These are phyloP conservation scores for Cercospora berteroae DNA, from an alignment of 2,329 filamentous ascomycete genomes.

Conservation along the genomic window DNA sequence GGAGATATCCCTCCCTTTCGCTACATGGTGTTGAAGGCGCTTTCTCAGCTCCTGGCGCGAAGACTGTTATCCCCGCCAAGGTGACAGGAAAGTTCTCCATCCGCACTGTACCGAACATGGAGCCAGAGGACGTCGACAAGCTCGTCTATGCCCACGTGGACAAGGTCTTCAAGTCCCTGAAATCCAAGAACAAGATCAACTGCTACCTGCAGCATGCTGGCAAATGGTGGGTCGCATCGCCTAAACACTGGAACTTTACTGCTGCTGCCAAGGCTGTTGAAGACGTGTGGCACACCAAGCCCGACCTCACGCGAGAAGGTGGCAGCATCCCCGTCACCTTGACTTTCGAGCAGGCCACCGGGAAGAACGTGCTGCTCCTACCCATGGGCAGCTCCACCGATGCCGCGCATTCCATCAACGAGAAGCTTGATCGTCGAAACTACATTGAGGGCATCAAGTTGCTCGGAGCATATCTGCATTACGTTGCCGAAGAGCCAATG, in stretches of 20 bases:
- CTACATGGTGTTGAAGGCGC: slow-evolving; percentile 94
- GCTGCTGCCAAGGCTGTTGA: slow-evolving; percentile 95
- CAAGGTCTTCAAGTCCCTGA: slow-evolving; percentile 79
- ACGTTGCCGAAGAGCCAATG: slow-evolving; percentile 83
- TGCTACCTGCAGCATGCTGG: slow-evolving; percentile 79
- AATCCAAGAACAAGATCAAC: slow-evolving; percentile 87
- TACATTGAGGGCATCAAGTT: slow-evolving; percentile 98
- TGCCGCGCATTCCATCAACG: slow-evolving; percentile 94
- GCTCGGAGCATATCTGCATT: slow-evolving; percentile 90
- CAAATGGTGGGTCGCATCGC: slow-evolving; percentile 98
- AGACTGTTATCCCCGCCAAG: slow-evolving; percentile 98
- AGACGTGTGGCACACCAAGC: slow-evolving; percentile 87
- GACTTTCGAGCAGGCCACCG: slow-evolving; percentile 95
- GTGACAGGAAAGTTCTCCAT: slow-evolving; percentile 98
- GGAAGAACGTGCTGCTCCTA: slow-evolving; percentile 92
- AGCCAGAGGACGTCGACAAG: slow-evolving; percentile 82
- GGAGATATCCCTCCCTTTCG: slow-evolving; percentile 91
- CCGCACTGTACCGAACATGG: slow-evolving; percentile 96
- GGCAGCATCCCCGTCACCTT: slow-evolving; percentile 96
- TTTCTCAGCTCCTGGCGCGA: slow-evolving; percentile 88
- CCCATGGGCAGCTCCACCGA: slow-evolving; percentile 92
- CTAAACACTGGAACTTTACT: slow-evolving; percentile 98
- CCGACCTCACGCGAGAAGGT: slow-evolving; percentile 93
- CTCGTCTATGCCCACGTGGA: slow-evolving; percentile 81
- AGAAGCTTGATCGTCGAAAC: slow-evolving; percentile 95